Evolutionary conservation across 495 filamentous ascomycete species (phyloP).

Genomic region (Cladorrhinum samala): DNA sequence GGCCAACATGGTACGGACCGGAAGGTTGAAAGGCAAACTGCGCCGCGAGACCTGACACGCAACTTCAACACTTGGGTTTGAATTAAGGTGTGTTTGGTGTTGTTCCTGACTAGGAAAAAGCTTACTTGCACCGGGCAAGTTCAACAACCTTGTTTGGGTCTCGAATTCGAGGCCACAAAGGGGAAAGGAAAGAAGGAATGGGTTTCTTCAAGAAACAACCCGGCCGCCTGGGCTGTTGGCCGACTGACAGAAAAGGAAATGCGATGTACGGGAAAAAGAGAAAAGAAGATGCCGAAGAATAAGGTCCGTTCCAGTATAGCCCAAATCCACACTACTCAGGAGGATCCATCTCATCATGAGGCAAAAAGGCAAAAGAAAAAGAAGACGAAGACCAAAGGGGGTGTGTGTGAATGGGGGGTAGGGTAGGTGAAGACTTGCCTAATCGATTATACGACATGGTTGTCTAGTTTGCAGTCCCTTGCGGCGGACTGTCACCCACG

Average conservation of each 20-base stretch:
- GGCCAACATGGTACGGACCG: slow-evolving; percentile 14
- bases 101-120: no score
- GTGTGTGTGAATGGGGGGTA: slow-evolving; percentile 2
- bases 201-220: neutral
- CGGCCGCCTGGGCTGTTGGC: slow-evolving; percentile 10
- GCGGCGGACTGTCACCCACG: slow-evolving; percentile 10
- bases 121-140: slow-evolving; percentile 29
- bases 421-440: slow-evolving; percentile 48
- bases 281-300: slow-evolving; percentile 1
- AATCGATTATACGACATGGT: slow-evolving; percentile 66
- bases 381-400: neutral
- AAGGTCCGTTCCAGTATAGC: neutral
- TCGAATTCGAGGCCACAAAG: slow-evolving; percentile 4
- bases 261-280: slow-evolving; percentile 15
- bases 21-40: slow-evolving; percentile 13
- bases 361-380: neutral
- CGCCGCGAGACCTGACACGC: slow-evolving; percentile 15
- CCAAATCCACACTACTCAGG: neutral
- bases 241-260: slow-evolving; percentile 9
- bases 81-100: neutral
- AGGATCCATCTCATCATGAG: neutral
- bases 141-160: slow-evolving; percentile 16
- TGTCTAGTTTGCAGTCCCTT: slow-evolving; percentile 7
- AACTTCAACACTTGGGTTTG: neutral
- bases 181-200: slow-evolving; percentile 3